A percentile compares a stretch with the other conserved stretches of the same genome.
Evolutionary conservation across 352 stramenopile species (phyloP).

Genomic region (Hyaloperonospora arabidopsidis): DNA sequence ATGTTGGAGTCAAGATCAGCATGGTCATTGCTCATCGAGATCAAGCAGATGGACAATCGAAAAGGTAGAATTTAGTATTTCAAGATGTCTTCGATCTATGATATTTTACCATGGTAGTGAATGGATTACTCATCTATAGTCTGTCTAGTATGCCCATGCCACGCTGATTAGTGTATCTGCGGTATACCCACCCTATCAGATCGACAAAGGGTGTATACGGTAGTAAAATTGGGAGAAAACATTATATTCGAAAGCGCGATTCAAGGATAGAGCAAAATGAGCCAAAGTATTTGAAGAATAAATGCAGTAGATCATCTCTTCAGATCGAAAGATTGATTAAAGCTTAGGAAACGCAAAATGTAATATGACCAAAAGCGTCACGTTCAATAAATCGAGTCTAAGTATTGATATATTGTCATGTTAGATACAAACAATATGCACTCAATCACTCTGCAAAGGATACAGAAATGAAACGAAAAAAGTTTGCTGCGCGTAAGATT

Average conservation of each 20-base stretch:
- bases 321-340: neutral
- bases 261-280: neutral
- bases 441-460: neutral
- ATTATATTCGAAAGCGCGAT: neutral
- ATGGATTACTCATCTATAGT: slow-evolving; percentile 4
- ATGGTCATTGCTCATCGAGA: slow-evolving; percentile 7
- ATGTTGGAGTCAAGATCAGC: slow-evolving; percentile 6
- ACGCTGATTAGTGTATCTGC: slow-evolving; percentile 1
- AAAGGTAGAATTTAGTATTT: slow-evolving; percentile 3
- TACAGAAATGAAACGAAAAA: neutral
- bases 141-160: slow-evolving; percentile 9
- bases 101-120: neutral
- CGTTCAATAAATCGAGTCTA: neutral
- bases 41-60: slow-evolving; percentile 5
- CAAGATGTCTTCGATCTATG: slow-evolving; percentile 8
- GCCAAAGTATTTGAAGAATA: neutral
- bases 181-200: neutral
- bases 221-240: neutral
- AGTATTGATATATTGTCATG: neutral
- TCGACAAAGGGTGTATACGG: neutral
- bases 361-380: neutral
- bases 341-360: neutral
- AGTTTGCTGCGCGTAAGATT: neutral
- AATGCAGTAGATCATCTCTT: neutral
- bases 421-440: neutral